Evolutionary conservation across 2,329 filamentous ascomycete species (phyloP), one percentile per base, ranked within the genome.

Genomic region (Cordyceps fumosorosea): DNA sequence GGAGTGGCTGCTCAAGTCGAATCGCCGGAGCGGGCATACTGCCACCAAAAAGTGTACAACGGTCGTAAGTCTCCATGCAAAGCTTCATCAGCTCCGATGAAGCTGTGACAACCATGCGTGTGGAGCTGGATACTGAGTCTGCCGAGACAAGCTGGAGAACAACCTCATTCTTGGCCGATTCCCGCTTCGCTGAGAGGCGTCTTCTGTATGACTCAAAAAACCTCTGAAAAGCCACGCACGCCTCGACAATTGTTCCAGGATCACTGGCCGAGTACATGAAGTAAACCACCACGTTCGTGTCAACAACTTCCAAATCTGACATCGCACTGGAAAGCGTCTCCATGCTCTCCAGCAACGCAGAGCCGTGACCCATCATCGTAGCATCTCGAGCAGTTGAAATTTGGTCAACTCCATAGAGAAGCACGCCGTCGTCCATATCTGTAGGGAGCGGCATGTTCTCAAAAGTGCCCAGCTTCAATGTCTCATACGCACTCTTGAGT

Each of bases 1-100:
- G 89, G 4, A 89, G 76, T 0, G 84, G 78, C 65, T 87, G 84
- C 69, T 92, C 90, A 1, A 96, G 79, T 63, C 89, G 80, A 61
- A 95, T 85, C 0, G 89, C 86, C 2, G 90, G 88, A 0, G 88
- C 84, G 10, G 87, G 84, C 70, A 83, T 78, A 61, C 82, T 73
- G 12, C 83, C 81, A 10, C 77, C 77, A 56, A 84, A 83, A 29
- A 83, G 72, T 12, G 82, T 83, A 69, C 89, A 92, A 6, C 90
- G 85, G 69, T 92, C 89, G 68, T 93, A 95, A 2, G 89, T 84
- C 72, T 93, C 89, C 63, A 91, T 80, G 20, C 88, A 89, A 18
- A 93, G 77, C 61, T 78, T 82, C 51, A 79, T 76, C 67, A 89
- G 84, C 16, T 87, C 85, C 5, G 75, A 71, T 0, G 85, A 82